A percentile compares a stretch with the other conserved stretches of the same genome.
These are phyloP conservation scores for Thielaviopsis euricoi DNA, from an alignment of 2,329 filamentous ascomycete species.

Conservation along the genomic window DNA sequence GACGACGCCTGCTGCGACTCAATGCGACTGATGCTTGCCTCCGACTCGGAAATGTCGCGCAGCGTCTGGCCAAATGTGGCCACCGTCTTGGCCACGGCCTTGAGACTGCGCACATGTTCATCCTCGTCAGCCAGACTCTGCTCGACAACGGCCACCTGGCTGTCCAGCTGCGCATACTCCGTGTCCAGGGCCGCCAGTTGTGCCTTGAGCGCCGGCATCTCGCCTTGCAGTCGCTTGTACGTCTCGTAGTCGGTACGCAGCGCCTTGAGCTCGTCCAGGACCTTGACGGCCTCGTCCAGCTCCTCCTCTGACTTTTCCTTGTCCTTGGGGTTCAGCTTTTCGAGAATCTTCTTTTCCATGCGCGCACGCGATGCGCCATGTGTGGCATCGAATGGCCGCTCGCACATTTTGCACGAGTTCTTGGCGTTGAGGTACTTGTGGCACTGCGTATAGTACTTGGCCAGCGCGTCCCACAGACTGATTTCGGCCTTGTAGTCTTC, in stretches of 20 bases:
- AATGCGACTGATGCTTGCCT: conserved; percentile 58
- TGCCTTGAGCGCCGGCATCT: conserved; percentile 52
- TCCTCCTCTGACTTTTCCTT: conserved; percentile 46
- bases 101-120: conserved; percentile 52
- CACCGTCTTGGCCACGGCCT: conserved; percentile 61
- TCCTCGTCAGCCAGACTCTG: conserved; percentile 46
- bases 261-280: conserved; percentile 42
- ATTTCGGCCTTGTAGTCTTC: conserved; percentile 48
- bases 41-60: conserved; percentile 54
- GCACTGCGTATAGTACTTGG: conserved; percentile 55
- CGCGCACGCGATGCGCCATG: conserved; percentile 39
- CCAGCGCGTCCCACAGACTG: conserved; percentile 50
- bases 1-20: conserved; percentile 57
- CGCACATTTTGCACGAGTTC: conserved; percentile 63
- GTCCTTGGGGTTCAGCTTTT: conserved; percentile 42
- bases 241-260: conserved; percentile 56
- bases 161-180: conserved; percentile 43
- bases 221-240: conserved; percentile 51
- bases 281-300: conserved; percentile 31
- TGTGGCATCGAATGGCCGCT: conserved; percentile 48
- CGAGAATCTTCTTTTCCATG: conserved; percentile 50
- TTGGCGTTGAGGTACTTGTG: conserved; percentile 47
- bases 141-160: conserved; percentile 52
- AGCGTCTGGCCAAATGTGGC: conserved; percentile 56
- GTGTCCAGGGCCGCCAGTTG: conserved; percentile 45